A percentile compares a stretch with the other conserved stretches of the same genome.
Evolutionary conservation across 495 filamentous ascomycete genomes (phyloP).

Genomic region (Annulohypoxylon moriforme): DNA sequence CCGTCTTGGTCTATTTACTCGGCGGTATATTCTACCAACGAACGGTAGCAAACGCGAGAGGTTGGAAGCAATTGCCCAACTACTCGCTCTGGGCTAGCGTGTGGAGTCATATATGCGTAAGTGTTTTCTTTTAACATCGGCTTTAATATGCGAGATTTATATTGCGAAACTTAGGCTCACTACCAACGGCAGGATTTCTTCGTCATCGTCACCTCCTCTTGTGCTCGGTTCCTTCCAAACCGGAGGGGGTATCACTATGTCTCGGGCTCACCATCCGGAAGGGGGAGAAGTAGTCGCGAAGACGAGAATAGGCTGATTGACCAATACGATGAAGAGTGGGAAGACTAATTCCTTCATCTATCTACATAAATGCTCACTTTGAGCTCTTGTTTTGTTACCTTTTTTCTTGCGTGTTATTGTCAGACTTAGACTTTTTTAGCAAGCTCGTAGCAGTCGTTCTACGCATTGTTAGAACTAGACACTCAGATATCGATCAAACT

Average conservation of each 20-base stretch:
- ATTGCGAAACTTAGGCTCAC: constrained; percentile 22
- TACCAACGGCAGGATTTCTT: constrained; percentile 74
- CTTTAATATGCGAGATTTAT: neutral
- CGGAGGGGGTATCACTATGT: constrained; percentile 72
- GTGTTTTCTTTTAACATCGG: constrained; percentile 34
- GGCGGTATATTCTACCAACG: constrained; percentile 96
- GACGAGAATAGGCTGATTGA: constrained; percentile 96
- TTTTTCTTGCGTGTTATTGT: constrained; percentile 10
- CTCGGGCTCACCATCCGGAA: constrained; percentile 57
- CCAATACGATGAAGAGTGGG: constrained; percentile 94
- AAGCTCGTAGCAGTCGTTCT: constrained; percentile 13
- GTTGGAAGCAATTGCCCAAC: constrained; percentile 96
- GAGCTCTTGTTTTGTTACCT: neutral
- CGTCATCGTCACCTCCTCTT: constrained; percentile 81
- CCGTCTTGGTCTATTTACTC: constrained; percentile 86
- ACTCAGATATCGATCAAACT: neutral
- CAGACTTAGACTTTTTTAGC: constrained; percentile 14
- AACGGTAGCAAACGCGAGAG: constrained; percentile 92
- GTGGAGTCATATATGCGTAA: constrained; percentile 83
- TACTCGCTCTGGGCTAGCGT: constrained; percentile 93
- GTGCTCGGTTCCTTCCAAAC: constrained; percentile 71
- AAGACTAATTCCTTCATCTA: constrained; percentile 56
- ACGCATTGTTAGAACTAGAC: constrained; percentile 27
- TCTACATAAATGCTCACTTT: constrained; percentile 10
- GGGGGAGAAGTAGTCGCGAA: constrained; percentile 67